Percentiles rank a stretch among this genome's conserved stretches.
phyloP scores from a whole-genome alignment of 176 grass and related monocot genomes.

The Phragmites australis region DNA sequence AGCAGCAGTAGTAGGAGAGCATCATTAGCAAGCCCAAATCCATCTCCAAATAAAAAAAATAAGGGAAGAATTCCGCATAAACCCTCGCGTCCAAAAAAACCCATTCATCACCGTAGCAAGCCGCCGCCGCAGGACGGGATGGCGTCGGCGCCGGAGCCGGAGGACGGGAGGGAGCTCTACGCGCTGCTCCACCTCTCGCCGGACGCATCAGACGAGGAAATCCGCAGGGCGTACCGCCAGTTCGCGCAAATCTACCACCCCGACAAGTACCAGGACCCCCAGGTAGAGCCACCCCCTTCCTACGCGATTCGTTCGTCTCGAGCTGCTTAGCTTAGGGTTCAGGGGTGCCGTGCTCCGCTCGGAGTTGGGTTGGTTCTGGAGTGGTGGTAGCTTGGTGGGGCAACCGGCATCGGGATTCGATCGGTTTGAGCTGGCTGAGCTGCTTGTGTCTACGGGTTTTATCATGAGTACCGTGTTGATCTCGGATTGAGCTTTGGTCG shows the following conservation, averaged over 20 bases:
- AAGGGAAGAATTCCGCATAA: conserved; percentile 18
- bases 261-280: conserved; percentile 75
- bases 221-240: conserved; percentile 89
- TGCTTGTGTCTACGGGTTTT: not conserved
- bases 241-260: conserved; percentile 95
- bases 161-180: conserved; percentile 69
- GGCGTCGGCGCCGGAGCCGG: conserved; percentile 45
- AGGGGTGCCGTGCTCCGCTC: not conserved
- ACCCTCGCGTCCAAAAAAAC: conserved; percentile 26
- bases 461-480: not conserved
- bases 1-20: conserved; percentile 28
- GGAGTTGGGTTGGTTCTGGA: not conserved
- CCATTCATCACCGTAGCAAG: not conserved
- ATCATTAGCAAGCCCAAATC: not conserved
- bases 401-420: not conserved
- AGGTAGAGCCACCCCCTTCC: conserved; percentile 37
- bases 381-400: conserved; percentile 3
- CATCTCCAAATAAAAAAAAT: not conserved
- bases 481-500: not conserved
- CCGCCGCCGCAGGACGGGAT: conserved; percentile 29
- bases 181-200: conserved; percentile 84
- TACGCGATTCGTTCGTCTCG: not conserved
- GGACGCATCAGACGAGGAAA: conserved; percentile 73
- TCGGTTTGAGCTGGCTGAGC: conserved; percentile 12
- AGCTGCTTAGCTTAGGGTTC: conserved; percentile 23